These are phyloP conservation scores for Leptographium flavum DNA, from an alignment of 2,329 filamentous ascomycete species.

Conservation along the genomic window DNA sequence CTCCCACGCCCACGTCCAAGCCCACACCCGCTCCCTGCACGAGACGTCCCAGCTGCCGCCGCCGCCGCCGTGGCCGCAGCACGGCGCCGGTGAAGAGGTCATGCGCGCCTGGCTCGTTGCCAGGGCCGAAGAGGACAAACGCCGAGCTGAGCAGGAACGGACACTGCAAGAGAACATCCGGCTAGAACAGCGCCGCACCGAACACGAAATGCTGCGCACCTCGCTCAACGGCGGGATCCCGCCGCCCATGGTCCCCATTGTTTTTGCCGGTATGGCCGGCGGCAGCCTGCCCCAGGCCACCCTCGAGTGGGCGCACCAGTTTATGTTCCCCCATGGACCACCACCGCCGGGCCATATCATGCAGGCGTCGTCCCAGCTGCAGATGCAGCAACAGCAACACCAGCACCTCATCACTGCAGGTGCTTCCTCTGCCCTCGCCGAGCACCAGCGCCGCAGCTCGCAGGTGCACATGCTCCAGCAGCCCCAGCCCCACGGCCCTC, in stretches of 20 bases:
- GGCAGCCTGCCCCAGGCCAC: constrained; percentile 45
- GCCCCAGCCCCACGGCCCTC: neutral
- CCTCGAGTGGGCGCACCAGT: constrained; percentile 56
- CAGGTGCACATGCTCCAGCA: constrained; percentile 15
- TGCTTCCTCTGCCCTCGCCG: constrained; percentile 32
- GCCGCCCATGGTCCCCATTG: constrained; percentile 57
- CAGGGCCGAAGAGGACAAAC: constrained; percentile 59
- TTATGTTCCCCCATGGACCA: constrained; percentile 31
- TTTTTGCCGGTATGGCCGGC: constrained; percentile 59
- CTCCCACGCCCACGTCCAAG: neutral
- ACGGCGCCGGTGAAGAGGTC: constrained; percentile 51
- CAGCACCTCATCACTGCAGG: constrained; percentile 15
- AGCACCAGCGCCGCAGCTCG: constrained; percentile 36
- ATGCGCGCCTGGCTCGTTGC: constrained; percentile 59
- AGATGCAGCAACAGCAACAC: constrained; percentile 13
- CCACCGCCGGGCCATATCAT: too few species aligned
- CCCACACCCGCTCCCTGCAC: too few species aligned
- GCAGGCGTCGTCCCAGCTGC: too few species aligned
- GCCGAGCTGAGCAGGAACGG: constrained; percentile 61
- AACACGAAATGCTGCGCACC: constrained; percentile 57
- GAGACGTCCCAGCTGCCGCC: constrained; percentile 6
- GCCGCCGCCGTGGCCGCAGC: constrained; percentile 22
- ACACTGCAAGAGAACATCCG: constrained; percentile 49
- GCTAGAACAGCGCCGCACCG: constrained; percentile 57
- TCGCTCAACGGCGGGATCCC: constrained; percentile 58